Conservation (phyloP, 2,329 filamentous ascomycete genomes). For the Pseudocercospora macadamiae region DNA sequence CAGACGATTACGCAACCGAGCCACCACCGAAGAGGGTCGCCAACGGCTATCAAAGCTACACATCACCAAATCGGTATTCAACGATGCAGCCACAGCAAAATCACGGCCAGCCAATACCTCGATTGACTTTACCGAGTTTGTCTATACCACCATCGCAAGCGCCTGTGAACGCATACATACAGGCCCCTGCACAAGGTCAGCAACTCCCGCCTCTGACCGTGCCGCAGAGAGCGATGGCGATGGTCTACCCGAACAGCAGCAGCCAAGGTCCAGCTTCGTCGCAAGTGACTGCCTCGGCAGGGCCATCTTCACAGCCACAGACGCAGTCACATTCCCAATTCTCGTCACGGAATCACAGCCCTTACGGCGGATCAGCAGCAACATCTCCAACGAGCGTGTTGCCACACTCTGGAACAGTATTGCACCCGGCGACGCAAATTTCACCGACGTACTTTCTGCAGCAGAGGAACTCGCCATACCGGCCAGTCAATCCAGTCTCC, state of each 20-base stretch:
- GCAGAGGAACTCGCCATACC: conserved; percentile 88
- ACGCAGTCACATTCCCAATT: conserved; percentile 32
- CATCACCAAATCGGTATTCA: conserved; percentile 36
- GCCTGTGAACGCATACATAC: conserved; percentile 26
- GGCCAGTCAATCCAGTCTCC: conserved; percentile 84
- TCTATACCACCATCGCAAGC: conserved; percentile 58
- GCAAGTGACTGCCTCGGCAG: conserved; percentile 26
- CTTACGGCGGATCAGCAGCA: conserved; percentile 56
- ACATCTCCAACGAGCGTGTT: conserved; percentile 73
- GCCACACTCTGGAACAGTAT: conserved; percentile 58
- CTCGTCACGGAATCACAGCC: conserved; percentile 56
- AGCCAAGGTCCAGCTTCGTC: conserved; percentile 56
- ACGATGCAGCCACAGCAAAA: conserved; percentile 39
- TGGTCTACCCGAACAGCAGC: conserved; percentile 67
- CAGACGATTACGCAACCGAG: conserved; percentile 57
- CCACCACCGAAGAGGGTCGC: conserved; percentile 58
- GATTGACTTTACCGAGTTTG: conserved; percentile 73
- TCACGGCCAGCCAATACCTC: conserved; percentile 40
- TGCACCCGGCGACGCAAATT: conserved; percentile 59
- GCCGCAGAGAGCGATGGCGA: conserved; percentile 68
- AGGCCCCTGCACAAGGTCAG: conserved; percentile 25
- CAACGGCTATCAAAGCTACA: conserved; percentile 29
- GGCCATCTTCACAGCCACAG: conserved; percentile 26
- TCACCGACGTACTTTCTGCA: conserved; percentile 88
- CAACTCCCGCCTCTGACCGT: conserved; percentile 66